phyloP scores from a whole-genome alignment of 495 filamentous ascomycete species.

The Staphylotrichum tortipilum region DNA sequence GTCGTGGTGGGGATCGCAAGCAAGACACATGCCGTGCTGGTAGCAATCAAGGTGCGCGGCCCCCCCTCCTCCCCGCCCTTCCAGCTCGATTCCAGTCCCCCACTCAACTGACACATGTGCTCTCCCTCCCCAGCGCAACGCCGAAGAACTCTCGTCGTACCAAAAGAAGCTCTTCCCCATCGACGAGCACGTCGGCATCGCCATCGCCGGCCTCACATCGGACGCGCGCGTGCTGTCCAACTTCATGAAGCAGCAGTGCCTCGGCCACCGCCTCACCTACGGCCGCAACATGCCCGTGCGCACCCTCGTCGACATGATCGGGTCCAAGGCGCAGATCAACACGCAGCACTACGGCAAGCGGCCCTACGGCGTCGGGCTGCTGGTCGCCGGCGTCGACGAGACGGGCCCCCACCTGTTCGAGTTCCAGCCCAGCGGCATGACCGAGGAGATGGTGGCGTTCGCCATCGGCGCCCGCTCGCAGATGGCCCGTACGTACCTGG shows the following conservation, averaged over 20 bases:
- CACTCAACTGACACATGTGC: constrained; percentile 2
- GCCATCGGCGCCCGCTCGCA: constrained; percentile 93
- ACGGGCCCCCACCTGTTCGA: constrained; percentile 92
- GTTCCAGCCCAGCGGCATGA: constrained; percentile 94
- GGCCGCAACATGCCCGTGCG: constrained; percentile 83
- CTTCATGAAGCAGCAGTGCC: constrained; percentile 99
- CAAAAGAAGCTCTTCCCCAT: constrained; percentile 98
- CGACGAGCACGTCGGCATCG: constrained; percentile 90
- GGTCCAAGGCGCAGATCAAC: constrained; percentile 92
- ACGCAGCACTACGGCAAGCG: constrained; percentile 96
- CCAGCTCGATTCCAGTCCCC: not conserved
- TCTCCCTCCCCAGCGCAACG: constrained; percentile 62
- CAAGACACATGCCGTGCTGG: constrained; percentile 95
- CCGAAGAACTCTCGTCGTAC: constrained; percentile 98
- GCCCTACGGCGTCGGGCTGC: constrained; percentile 90
- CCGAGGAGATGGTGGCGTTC: constrained; percentile 91
- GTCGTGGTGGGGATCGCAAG: constrained; percentile 93
- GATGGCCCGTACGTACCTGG: constrained; percentile 94
- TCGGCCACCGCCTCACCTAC: constrained; percentile 90
- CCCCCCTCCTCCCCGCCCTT: not conserved
- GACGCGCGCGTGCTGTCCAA: constrained; percentile 98
- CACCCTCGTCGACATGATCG: constrained; percentile 81
- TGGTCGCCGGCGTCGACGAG: constrained; percentile 90
- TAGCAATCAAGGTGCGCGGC: constrained; percentile 79
- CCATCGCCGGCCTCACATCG: constrained; percentile 93